phyloP scores from a whole-genome alignment of 2,329 filamentous ascomycete species.

The Colletotrichum coccodes region DNA sequence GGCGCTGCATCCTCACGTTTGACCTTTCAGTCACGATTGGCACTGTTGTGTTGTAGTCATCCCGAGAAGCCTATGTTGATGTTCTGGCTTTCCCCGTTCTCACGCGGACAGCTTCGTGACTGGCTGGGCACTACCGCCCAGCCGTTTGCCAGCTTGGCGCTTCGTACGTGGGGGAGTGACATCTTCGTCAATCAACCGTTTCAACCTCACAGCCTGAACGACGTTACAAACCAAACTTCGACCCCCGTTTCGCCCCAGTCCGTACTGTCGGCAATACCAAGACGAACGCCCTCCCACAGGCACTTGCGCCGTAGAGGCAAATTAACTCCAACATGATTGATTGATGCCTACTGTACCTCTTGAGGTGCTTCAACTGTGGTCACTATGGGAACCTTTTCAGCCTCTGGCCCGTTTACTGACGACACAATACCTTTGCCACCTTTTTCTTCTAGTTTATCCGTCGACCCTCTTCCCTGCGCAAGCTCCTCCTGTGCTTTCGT shows the following conservation, averaged over 20 bases:
- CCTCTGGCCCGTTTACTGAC: not conserved
- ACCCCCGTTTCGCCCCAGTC: not conserved
- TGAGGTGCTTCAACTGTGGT: conserved; percentile 3
- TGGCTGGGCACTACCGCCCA: no score
- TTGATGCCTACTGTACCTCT: not conserved
- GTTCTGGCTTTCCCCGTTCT: not conserved
- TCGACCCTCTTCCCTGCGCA: not conserved
- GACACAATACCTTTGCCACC: not conserved
- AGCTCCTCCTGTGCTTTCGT: conserved; percentile 31
- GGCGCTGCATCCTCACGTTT: not conserved
- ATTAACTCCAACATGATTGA: not conserved
- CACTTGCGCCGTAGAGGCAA: no score
- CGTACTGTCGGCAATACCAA: not conserved
- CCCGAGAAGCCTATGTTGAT: not conserved
- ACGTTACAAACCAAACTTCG: not conserved
- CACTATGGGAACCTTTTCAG: conserved; percentile 10
- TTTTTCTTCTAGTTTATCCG: not conserved
- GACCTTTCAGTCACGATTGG: not conserved
- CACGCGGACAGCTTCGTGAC: not conserved
- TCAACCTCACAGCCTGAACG: not conserved
- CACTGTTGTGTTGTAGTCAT: not conserved
- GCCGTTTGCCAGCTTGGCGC: no score
- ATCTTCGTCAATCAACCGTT: not conserved
- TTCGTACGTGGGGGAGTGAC: not conserved
- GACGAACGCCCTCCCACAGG: not conserved